These are phyloP conservation scores for Lipomyces yamanashiensis DNA, from an alignment of 805 yeast genomes.

Conservation along the genomic window DNA sequence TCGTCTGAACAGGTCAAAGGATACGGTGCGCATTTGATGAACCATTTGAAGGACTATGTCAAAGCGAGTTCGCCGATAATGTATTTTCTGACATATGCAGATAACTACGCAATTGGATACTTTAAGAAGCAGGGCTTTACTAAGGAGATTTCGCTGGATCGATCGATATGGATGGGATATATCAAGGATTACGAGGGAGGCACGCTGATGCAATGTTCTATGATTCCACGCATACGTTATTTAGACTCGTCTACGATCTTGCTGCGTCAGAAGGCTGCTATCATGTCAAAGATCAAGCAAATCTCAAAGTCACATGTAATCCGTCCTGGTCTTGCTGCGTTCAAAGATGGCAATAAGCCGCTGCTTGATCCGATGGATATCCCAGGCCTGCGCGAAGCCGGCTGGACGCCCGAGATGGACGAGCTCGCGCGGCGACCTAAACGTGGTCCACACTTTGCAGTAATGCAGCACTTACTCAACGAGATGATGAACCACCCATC, in stretches of 20 bases:
- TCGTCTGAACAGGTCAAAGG: slow-evolving; percentile 98
- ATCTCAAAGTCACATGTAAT: slow-evolving; percentile 79
- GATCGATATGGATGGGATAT: slow-evolving; percentile 94
- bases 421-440: slow-evolving; percentile 93
- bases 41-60: slow-evolving; percentile 94
- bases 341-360: slow-evolving; percentile 48
- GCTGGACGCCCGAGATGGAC: slow-evolving; percentile 99
- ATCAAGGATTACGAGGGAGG: slow-evolving; percentile 99
- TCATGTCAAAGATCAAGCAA: slow-evolving; percentile 78
- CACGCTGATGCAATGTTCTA: slow-evolving; percentile 94
- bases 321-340: slow-evolving; percentile 77
- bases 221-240: slow-evolving; percentile 87
- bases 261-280: slow-evolving; percentile 87
- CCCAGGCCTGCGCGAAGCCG: slow-evolving; percentile 91
- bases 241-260: slow-evolving; percentile 86
- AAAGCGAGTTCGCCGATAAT: slow-evolving; percentile 82
- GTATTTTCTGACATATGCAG: slow-evolving; percentile 94
- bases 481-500: slow-evolving; percentile 94
- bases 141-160: slow-evolving; percentile 86
- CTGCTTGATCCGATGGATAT: slow-evolving; percentile 75
- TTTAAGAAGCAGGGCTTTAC: slow-evolving; percentile 98
- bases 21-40: slow-evolving; percentile 98
- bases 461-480: slow-evolving; percentile 83
- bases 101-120: slow-evolving; percentile 97
- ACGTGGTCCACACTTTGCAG: slow-evolving; percentile 90